phyloP scores from a whole-genome alignment of 2,329 filamentous ascomycete species.

The Hypomyces perniciosus region DNA sequence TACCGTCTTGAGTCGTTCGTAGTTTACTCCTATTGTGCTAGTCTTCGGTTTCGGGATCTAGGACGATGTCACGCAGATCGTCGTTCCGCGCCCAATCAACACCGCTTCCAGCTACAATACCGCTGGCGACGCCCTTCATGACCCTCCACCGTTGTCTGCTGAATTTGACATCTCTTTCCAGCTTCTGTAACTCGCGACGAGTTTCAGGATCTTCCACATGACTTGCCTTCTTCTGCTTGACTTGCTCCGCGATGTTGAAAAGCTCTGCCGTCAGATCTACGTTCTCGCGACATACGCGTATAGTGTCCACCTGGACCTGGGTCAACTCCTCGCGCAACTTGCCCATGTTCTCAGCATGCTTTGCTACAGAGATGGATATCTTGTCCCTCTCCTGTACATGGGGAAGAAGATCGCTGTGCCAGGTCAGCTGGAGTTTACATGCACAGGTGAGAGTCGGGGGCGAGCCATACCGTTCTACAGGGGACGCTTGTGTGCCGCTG shows the following conservation, averaged over 20 bases:
- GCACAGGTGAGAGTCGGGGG: slow-evolving; percentile 1
- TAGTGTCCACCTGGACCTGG: slow-evolving; percentile 51
- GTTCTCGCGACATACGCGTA: slow-evolving; percentile 54
- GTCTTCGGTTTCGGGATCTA: slow-evolving; percentile 55
- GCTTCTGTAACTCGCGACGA: slow-evolving; percentile 48
- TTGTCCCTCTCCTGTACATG: slow-evolving; percentile 62
- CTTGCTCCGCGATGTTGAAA: slow-evolving; percentile 55
- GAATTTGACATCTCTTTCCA: slow-evolving; percentile 54
- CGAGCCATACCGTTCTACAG: slow-evolving; percentile 57
- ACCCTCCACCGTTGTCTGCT: slow-evolving; percentile 65
- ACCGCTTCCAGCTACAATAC: slow-evolving; percentile 73
- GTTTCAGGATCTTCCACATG: slow-evolving; percentile 47
- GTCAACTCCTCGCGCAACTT: slow-evolving; percentile 48
- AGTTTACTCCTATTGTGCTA: slow-evolving; percentile 4
- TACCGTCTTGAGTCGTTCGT: background rate
- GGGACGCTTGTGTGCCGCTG: slow-evolving; percentile 55
- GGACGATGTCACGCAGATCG: slow-evolving; percentile 61
- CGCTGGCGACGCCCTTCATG: slow-evolving; percentile 73
- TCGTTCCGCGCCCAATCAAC: slow-evolving; percentile 73
- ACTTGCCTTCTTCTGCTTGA: slow-evolving; percentile 46
- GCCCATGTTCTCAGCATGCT: slow-evolving; percentile 48
- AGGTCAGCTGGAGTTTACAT: background rate
- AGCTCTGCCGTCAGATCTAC: slow-evolving; percentile 56
- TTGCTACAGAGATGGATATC: slow-evolving; percentile 57
- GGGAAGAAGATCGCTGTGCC: slow-evolving; percentile 57